phyloP scores from a whole-genome alignment of 768 basidiomycete species.

The Clitopilus hobsonii region DNA sequence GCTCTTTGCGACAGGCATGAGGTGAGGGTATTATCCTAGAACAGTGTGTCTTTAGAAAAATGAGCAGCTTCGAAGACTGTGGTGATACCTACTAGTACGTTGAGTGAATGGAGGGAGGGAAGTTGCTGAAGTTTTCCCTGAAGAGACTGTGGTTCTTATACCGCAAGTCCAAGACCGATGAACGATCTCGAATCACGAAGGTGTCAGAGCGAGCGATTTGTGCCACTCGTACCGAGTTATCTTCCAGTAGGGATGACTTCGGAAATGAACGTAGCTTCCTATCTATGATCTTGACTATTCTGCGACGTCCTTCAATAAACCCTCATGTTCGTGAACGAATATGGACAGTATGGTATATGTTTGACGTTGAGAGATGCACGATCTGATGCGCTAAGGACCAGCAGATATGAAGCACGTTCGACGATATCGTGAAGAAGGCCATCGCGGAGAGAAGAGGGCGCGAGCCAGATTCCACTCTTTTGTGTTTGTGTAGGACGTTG shows the following conservation, averaged over 20 bases:
- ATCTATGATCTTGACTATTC: slow-evolving; percentile 2
- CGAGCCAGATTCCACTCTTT: neutral
- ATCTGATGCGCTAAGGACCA: too few species aligned
- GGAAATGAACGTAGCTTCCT: neutral
- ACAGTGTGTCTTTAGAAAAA: too few species aligned
- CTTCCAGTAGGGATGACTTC: neutral
- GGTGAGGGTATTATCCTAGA: neutral
- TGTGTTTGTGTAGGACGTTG: too few species aligned
- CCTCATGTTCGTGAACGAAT: too few species aligned
- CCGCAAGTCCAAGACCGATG: too few species aligned
- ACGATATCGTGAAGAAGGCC: neutral
- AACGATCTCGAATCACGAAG: too few species aligned
- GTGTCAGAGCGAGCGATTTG: slow-evolving; percentile 11
- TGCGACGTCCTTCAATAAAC: neutral
- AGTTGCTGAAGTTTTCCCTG: neutral
- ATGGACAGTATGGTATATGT: too few species aligned
- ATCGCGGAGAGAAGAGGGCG: neutral
- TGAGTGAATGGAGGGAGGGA: neutral
- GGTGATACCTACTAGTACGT: too few species aligned
- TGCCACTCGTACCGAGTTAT: slow-evolving; percentile 9
- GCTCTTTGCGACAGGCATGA: neutral
- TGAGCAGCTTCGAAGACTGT: too few species aligned
- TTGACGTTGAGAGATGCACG: too few species aligned
- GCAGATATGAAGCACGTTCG: neutral
- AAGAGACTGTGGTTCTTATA: slow-evolving; percentile 4